Evolutionary conservation across 2,329 filamentous ascomycete species (phyloP).

Genomic region (Aspergillus bombycis): DNA sequence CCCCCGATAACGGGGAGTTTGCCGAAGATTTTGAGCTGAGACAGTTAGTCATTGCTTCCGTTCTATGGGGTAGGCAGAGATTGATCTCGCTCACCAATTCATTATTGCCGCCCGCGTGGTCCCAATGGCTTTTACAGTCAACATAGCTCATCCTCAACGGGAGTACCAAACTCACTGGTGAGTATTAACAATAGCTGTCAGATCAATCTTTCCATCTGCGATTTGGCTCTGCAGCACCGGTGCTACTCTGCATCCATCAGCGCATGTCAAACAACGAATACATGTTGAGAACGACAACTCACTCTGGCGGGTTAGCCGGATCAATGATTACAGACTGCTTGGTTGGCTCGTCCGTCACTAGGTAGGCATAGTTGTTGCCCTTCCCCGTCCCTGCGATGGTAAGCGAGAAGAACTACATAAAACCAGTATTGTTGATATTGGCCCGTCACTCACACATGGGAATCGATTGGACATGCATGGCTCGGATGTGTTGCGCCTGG

Average conservation of each 20-base stretch:
- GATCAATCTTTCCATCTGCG: slow-evolving; percentile 71
- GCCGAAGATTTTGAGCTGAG: slow-evolving; percentile 60
- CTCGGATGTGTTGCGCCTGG: slow-evolving; percentile 25
- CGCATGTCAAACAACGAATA: neutral
- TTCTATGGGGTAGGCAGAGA: neutral
- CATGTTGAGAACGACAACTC: slow-evolving; percentile 22
- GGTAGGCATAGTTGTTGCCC: slow-evolving; percentile 57
- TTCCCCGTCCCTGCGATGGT: slow-evolving; percentile 37
- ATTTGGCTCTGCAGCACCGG: slow-evolving; percentile 74
- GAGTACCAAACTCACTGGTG: slow-evolving; percentile 72
- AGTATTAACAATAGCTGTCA: slow-evolving; percentile 91
- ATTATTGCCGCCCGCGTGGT: slow-evolving; percentile 90
- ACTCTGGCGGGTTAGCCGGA: slow-evolving; percentile 56
- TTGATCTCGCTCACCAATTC: slow-evolving; percentile 65
- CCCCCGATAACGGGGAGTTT: slow-evolving; percentile 82
- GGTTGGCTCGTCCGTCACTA: slow-evolving; percentile 53
- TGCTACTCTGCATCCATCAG: slow-evolving; percentile 53
- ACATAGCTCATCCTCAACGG: neutral
- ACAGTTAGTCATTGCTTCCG: neutral
- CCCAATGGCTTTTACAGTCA: slow-evolving; percentile 70
- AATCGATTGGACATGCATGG: slow-evolving; percentile 57
- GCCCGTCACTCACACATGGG: slow-evolving; percentile 55
- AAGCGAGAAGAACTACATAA: neutral
- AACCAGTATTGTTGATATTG: neutral
- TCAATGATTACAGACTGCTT: slow-evolving; percentile 56